Percentiles rank a stretch among this genome's conserved stretches.
Evolutionary conservation across 805 yeast species (phyloP).

Genomic region (Ascoidea tarda): DNA sequence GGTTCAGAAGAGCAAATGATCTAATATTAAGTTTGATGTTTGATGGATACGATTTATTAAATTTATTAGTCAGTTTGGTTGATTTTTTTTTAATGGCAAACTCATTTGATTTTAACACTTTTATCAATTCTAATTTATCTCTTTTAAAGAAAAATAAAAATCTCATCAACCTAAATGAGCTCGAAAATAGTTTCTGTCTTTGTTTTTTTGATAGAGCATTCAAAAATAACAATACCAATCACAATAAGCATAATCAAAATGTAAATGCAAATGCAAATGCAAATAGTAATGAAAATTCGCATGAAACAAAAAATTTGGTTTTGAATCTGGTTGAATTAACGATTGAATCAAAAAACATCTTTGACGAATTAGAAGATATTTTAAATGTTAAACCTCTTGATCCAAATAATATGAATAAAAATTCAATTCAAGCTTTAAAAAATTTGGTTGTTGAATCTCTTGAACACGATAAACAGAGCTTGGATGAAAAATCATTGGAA

Average conservation of each 20-base stretch:
- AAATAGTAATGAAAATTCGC: slow-evolving; percentile 1
- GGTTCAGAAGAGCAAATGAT: slow-evolving; percentile 55
- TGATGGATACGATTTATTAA: slow-evolving; percentile 40
- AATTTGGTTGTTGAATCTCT: slow-evolving; percentile 6
- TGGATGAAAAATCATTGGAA: slow-evolving; percentile 13
- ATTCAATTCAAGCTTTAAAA: slow-evolving; percentile 8
- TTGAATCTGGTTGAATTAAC: slow-evolving; percentile 11
- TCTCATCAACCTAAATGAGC: slow-evolving; percentile 10
- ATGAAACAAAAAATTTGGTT: slow-evolving; percentile 1
- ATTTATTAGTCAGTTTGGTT: slow-evolving; percentile 35
- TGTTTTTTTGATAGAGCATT: neutral
- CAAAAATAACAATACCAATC: neutral
- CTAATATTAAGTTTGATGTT: slow-evolving; percentile 41
- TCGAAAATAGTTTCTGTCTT: slow-evolving; percentile 3
- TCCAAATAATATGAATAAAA: slow-evolving; percentile 29
- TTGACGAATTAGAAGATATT: slow-evolving; percentile 31
- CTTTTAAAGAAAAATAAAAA: slow-evolving; percentile 2
- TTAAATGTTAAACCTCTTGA: slow-evolving; percentile 40
- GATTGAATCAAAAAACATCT: slow-evolving; percentile 27
- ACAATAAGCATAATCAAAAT: neutral
- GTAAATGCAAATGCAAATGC: no score
- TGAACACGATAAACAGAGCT: neutral
- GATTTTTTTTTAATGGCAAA: slow-evolving; percentile 42
- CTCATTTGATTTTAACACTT: slow-evolving; percentile 35
- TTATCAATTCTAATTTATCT: slow-evolving; percentile 28